Evolutionary conservation across 2,329 filamentous ascomycete species (phyloP).

Genomic region (Botrytis fabae): DNA sequence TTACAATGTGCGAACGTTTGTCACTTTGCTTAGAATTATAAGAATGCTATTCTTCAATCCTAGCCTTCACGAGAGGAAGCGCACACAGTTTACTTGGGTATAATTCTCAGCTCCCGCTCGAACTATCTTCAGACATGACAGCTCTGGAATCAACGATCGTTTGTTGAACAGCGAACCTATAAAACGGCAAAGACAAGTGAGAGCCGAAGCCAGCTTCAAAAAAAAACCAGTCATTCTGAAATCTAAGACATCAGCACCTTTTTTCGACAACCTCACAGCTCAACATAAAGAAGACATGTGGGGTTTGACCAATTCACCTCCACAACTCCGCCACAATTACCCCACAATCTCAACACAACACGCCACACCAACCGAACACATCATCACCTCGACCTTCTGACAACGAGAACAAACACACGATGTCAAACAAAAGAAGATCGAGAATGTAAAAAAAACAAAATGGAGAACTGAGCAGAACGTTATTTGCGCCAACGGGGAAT

Average conservation of each 20-base stretch:
- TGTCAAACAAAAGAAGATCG: not conserved
- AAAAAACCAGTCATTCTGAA: not conserved
- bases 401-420: not conserved
- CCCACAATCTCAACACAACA: not conserved
- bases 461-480: rapidly evolving
- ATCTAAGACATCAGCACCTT: not conserved
- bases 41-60: not conserved
- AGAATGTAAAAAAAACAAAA: not conserved
- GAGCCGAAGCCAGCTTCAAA: not conserved
- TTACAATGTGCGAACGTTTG: not conserved
- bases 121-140: not conserved
- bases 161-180: not conserved
- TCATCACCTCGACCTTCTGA: not conserved
- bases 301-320: not conserved
- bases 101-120: not conserved
- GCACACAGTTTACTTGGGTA: not conserved
- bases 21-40: not conserved
- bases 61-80: not conserved
- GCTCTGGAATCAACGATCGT: not conserved
- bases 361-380: not conserved
- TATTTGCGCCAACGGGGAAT: not conserved
- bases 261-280: not conserved
- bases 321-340: not conserved
- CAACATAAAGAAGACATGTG: not conserved
- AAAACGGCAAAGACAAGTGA: not conserved